Conservation (phyloP, 2,329 filamentous ascomycete genomes). For the Pleoardoris graminearum region DNA sequence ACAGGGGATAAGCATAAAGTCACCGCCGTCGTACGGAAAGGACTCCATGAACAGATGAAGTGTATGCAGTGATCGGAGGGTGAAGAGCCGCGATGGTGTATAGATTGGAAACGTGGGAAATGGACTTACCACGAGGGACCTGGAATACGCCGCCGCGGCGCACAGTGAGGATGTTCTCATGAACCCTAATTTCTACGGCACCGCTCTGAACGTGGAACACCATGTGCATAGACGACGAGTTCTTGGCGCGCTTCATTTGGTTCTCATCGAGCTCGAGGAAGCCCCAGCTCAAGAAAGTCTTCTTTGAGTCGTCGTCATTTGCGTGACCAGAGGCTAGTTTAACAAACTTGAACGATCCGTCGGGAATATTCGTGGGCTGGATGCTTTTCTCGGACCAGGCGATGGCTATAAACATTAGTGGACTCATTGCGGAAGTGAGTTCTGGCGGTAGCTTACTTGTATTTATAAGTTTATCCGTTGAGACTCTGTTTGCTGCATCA, state of each 20-base stretch:
- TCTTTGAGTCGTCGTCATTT: constrained; percentile 42
- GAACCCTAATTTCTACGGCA: constrained; percentile 77
- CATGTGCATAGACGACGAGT: constrained; percentile 95
- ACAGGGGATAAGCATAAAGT: constrained; percentile 29
- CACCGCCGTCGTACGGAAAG: constrained; percentile 35
- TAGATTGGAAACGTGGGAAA: constrained; percentile 7
- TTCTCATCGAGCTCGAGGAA: constrained; percentile 86
- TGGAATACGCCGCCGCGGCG: constrained; percentile 89
- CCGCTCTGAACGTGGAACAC: constrained; percentile 89
- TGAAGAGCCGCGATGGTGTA: constrained; percentile 10
- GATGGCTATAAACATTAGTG: constrained; percentile 53
- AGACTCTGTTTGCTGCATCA: constrained; percentile 62
- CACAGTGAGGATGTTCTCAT: constrained; percentile 77
- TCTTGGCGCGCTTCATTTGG: constrained; percentile 85
- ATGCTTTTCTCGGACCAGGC: constrained; percentile 63
- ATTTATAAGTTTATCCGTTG: constrained; percentile 56
- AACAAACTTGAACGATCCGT: constrained; percentile 80
- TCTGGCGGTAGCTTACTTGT: constrained; percentile 41
- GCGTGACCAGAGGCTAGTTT: constrained; percentile 65
- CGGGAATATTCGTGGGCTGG: constrained; percentile 60
- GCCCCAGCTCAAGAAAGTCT: constrained; percentile 86
- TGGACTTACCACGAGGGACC: constrained; percentile 82
- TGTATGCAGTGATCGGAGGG: not conserved
- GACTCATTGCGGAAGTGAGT: not conserved
- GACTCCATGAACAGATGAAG: not conserved